phyloP scores from a whole-genome alignment of 1,284 basidiomycete species.

The Phlebopus sp. region DNA sequence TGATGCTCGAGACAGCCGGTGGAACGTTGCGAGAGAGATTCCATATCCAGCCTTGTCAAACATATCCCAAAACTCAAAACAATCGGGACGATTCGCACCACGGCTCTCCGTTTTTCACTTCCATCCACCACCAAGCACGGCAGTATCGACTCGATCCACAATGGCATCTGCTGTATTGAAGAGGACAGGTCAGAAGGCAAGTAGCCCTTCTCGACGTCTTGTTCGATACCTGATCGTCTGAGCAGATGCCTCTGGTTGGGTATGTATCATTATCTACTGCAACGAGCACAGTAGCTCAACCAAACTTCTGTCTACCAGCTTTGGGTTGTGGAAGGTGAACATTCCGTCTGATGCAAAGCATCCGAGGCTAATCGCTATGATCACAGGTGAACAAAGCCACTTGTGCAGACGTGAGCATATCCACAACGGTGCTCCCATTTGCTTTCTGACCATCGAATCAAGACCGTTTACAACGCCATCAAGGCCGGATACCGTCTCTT shows the following conservation, averaged over 20 bases:
- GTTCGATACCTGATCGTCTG: neutral
- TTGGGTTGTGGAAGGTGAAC: slow-evolving; percentile 67
- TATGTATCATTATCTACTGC: slow-evolving; percentile 13
- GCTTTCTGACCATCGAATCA: slow-evolving; percentile 7
- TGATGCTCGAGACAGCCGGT: too few species aligned
- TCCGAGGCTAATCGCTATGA: slow-evolving; percentile 6
- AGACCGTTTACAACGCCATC: slow-evolving; percentile 70
- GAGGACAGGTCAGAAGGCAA: slow-evolving; percentile 56
- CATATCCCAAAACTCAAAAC: too few species aligned
- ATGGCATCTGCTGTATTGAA: slow-evolving; percentile 56
- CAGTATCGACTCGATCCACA: neutral
- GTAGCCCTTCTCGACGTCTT: slow-evolving; percentile 1
- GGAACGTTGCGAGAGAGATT: neutral
- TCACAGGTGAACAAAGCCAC: slow-evolving; percentile 50
- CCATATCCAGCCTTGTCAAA: slow-evolving; percentile 2
- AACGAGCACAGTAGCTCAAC: neutral
- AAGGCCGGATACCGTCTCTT: slow-evolving; percentile 79
- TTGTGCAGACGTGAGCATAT: slow-evolving; percentile 55
- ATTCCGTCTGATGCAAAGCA: slow-evolving; percentile 11
- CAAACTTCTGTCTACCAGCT: slow-evolving; percentile 36
- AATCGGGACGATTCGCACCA: neutral
- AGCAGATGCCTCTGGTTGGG: slow-evolving; percentile 32
- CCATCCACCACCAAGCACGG: neutral
- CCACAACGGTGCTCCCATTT: neutral
- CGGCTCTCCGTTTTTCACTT: neutral